Conservation (phyloP, 352 stramenopile genomes). For the Phytophthora tentaculata region DNA sequence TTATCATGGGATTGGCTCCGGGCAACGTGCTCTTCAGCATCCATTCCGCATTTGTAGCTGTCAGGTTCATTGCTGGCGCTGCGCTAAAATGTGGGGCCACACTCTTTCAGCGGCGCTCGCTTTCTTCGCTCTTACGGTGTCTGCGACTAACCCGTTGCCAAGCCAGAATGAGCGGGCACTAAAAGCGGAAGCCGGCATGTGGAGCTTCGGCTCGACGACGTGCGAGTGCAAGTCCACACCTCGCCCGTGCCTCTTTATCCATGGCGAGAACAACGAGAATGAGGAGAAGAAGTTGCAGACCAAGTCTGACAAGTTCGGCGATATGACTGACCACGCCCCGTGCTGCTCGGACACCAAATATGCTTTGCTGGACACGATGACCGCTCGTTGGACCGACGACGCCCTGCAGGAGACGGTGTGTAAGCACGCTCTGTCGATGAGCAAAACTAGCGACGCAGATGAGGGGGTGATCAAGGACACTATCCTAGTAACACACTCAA, state of each 20-base stretch:
- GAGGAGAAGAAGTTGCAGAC: slow-evolving; percentile 31
- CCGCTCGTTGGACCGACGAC: slow-evolving; percentile 40
- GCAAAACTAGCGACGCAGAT: slow-evolving; percentile 17
- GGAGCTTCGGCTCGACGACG: slow-evolving; percentile 22
- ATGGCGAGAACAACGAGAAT: slow-evolving; percentile 34
- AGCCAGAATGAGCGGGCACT: slow-evolving; percentile 15
- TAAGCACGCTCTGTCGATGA: slow-evolving; percentile 40
- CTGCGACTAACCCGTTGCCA: not conserved
- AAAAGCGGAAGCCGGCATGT: slow-evolving; percentile 25
- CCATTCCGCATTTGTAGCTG: slow-evolving; percentile 24
- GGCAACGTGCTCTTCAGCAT: not conserved
- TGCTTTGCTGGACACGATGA: slow-evolving; percentile 39
- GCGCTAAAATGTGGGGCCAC: slow-evolving; percentile 17
- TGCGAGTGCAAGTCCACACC: slow-evolving; percentile 41
- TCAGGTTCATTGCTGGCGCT: slow-evolving; percentile 1
- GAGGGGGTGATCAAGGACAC: slow-evolving; percentile 40
- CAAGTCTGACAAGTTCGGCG: slow-evolving; percentile 36
- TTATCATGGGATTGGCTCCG: slow-evolving; percentile 30
- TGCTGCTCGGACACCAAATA: slow-evolving; percentile 54
- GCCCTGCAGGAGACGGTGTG: slow-evolving; percentile 44
- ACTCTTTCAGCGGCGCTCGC: slow-evolving; percentile 13
- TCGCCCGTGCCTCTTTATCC: slow-evolving; percentile 55
- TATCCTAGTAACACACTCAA: slow-evolving; percentile 57
- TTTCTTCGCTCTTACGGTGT: slow-evolving; percentile 14
- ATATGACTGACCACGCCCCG: slow-evolving; percentile 42